Evolutionary conservation across 2,329 filamentous ascomycete species (phyloP), one percentile per base, ranked within the genome.

Genomic region (Colletotrichum limetticola): DNA sequence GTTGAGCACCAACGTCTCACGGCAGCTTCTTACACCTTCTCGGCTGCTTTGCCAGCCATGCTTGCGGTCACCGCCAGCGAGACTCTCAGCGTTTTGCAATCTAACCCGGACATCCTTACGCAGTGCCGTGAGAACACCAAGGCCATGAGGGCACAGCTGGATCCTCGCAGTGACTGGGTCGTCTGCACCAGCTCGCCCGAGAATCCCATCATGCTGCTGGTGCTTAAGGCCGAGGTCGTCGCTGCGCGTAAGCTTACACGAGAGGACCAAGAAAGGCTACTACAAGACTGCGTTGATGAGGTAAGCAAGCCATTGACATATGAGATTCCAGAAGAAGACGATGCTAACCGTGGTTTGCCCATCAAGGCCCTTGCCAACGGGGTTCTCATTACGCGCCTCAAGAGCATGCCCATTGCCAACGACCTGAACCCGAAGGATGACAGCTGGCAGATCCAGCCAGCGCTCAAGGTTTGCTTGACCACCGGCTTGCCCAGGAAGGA

Each of bases 211-310:
- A 90, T 98, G 87, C 85, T 98, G 2, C 86, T 98, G 61, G 90
- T 92, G 2, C 85, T 99, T 68, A 98, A 98, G 86, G 89, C 92
- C 0, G 94, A 98, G 70, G 91, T 98, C 49, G 86, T 98, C 53
- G 87, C 90, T 63, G 88, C 91, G 1, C 91, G 93, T 79, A 90
- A 90, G 57, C 84, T 97, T 69, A 90, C 86, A 16, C 81, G 90
- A 11, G 89, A 92, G 42, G 96, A 98, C 75, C 95, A 98, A 83
- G 95, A 98, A 78, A 89, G 91, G 71, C 83, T 98, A 22, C 84
- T 99, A 71, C 92, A 97, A 79, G 97, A 99, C 78, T 92, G 94
- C 76, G 95, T 98, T n/a, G 97, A 99, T 74, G 97, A 99, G 92
- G 95, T 97, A 88, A 78, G 90, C 82, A 88, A 78, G 90, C 82